Evolutionary conservation across 805 yeast species (phyloP).

Genomic region (Lipomyces sp.): DNA sequence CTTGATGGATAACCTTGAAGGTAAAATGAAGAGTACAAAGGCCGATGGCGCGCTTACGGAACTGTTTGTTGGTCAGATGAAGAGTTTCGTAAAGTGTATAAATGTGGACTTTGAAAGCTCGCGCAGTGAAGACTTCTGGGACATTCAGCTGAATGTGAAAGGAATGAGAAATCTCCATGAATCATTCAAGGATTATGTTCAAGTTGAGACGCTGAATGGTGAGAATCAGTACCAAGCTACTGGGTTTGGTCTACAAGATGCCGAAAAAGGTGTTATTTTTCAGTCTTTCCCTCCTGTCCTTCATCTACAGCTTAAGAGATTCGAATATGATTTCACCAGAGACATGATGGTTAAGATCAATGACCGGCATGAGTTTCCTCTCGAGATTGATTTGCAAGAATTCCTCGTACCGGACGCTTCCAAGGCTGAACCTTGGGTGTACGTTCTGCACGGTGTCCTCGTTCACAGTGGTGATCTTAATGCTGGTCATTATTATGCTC

Average conservation of each 20-base stretch:
- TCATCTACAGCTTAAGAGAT: constrained; percentile 90
- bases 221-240: constrained; percentile 96
- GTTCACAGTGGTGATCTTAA: constrained; percentile 96
- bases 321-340: constrained; percentile 89
- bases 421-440: constrained; percentile 66
- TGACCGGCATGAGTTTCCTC: constrained; percentile 89
- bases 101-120: constrained; percentile 93
- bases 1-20: constrained; percentile 90
- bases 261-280: constrained; percentile 93
- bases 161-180: constrained; percentile 71
- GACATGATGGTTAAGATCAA: constrained; percentile 89
- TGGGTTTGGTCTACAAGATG: constrained; percentile 89
- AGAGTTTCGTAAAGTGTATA: constrained; percentile 88
- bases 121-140: constrained; percentile 96
- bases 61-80: constrained; percentile 96
- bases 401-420: constrained; percentile 66
- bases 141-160: constrained; percentile 91
- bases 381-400: constrained; percentile 76
- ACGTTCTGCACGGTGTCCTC: constrained; percentile 87
- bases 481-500: constrained; percentile 94
- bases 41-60: constrained; percentile 77
- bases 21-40: constrained; percentile 84
- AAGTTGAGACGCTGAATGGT: constrained; percentile 86
- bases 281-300: constrained; percentile 89
- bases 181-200: constrained; percentile 85